Evolutionary conservation across 2,329 filamentous ascomycete species (phyloP).

Genomic region (Stemphylium beticola): DNA sequence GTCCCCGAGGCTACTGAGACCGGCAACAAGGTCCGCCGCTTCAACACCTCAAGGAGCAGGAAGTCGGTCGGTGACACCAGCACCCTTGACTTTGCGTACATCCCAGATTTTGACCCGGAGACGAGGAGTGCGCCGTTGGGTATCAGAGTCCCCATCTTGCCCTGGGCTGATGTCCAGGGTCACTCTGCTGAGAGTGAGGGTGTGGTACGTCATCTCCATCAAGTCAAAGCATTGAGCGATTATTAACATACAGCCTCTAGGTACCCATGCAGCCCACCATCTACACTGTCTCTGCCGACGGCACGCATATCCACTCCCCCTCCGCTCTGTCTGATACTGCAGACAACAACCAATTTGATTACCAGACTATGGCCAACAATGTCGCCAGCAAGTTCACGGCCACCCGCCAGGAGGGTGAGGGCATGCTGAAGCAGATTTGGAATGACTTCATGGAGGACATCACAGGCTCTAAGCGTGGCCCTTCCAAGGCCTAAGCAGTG

Average conservation of each 20-base stretch:
- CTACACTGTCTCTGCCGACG: conserved; percentile 58
- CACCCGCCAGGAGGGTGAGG: conserved; percentile 51
- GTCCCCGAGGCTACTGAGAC: conserved; percentile 36
- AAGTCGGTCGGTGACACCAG: conserved; percentile 65
- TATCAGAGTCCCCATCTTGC: conserved; percentile 59
- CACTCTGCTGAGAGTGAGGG: conserved; percentile 31
- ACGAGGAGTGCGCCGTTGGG: conserved; percentile 41
- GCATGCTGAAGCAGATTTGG: conserved; percentile 55
- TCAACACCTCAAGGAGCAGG: conserved; percentile 66
- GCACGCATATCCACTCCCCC: conserved; percentile 55
- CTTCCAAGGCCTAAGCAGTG: conserved; percentile 27
- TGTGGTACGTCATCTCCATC: conserved; percentile 22
- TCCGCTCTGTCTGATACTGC: conserved; percentile 64
- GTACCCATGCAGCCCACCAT: conserved; percentile 64
- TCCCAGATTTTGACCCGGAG: conserved; percentile 60
- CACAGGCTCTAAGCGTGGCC: conserved; percentile 45
- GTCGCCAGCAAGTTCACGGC: conserved; percentile 46
- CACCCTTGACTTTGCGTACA: conserved; percentile 68
- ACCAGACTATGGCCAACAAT: conserved; percentile 62
- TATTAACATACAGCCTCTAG: conserved; percentile 1
- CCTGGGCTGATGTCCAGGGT: conserved; percentile 30
- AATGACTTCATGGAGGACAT: conserved; percentile 59
- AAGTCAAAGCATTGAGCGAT: neutral
- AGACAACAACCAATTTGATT: conserved; percentile 62
- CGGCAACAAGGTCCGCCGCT: conserved; percentile 55